Evolutionary conservation across 129 eudicot species (phyloP).

Genomic region (Erigeron canadensis): DNA sequence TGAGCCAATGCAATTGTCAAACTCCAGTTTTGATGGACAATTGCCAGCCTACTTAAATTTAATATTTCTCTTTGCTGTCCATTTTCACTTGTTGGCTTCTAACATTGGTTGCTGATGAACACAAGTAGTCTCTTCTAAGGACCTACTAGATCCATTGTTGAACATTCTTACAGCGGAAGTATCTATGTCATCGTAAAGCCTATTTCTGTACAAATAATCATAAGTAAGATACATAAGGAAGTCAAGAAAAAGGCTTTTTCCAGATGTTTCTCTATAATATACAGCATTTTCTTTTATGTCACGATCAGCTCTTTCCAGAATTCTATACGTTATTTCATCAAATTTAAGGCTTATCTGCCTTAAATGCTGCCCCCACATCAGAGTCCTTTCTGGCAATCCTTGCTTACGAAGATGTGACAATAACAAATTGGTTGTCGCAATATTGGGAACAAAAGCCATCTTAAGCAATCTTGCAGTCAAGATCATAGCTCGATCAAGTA

Average conservation of each 20-base stretch:
- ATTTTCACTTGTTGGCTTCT: conserved; percentile 30
- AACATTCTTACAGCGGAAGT: conserved; percentile 32
- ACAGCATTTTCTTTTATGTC: conserved; percentile 47
- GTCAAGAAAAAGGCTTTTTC: conserved; percentile 66
- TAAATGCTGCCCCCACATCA: conserved; percentile 84
- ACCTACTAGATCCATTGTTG: conserved; percentile 32
- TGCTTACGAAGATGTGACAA: conserved; percentile 77
- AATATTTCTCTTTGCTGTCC: conserved; percentile 20
- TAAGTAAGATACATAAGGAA: conserved; percentile 79
- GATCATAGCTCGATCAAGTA: conserved; percentile 75
- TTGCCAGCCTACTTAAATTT: background rate
- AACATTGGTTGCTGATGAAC: conserved; percentile 27
- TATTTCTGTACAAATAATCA: conserved; percentile 59
- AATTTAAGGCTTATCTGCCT: conserved; percentile 59
- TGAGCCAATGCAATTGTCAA: conserved; percentile 20
- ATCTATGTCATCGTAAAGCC: conserved; percentile 28
- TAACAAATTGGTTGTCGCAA: conserved; percentile 70
- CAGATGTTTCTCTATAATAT: conserved; percentile 48
- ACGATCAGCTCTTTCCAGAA: conserved; percentile 63
- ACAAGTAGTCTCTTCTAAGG: conserved; percentile 28
- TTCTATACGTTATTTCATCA: conserved; percentile 73
- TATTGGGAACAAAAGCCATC: conserved; percentile 88
- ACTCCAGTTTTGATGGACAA: conserved; percentile 2
- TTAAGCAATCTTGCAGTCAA: conserved; percentile 82
- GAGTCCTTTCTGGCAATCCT: conserved; percentile 73